Base-by-base conservation (phyloP, 805 yeast genomes). In the Monosporozyma servazzii region DNA sequence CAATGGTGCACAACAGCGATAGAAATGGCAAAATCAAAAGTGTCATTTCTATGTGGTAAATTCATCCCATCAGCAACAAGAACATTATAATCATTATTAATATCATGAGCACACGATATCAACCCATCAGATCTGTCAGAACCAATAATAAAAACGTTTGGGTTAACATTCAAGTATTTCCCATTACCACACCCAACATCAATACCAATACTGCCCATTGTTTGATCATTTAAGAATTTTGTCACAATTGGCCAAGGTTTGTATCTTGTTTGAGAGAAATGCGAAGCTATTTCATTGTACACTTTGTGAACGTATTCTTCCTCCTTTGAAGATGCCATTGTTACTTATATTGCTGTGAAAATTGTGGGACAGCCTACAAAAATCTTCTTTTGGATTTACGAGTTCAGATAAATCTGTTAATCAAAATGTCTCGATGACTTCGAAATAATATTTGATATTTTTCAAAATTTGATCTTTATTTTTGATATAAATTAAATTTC, bases 161-260 rank as follows among this genome's bases (percentile, higher is more conserved):
- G 72, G 66, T 91, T 90, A 11, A 89, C 77, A 1, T 77, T 77
- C 41, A 91, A 66, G 64, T 93, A 93, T 64, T 93, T 93, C 2
- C 99, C 99, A 65, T 93, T 93, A 3, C 99, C 99, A 67, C 98
- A 91, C 0, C 99, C 99, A 20, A 91, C 88, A 69, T 93, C 99
- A 29, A 89, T 74, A 1, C 99, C 99, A 0, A 91, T 55, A 1
- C 83, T 70, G 43, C 88, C 84, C 5, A 70, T 69, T 0, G 64
- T 53, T 58, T 79, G 77, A 1, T 67, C 58, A 10, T 58, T 62
- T 45, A 93, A 68, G 62, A 85, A 93, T 53, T 75, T 67, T 48
- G 86, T 87, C 25, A 93, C 99, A 20, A 89, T 81, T 7, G 98
- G 98, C 99, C 99, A 93, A 27, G 98, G 97, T 71, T 73, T 91